Conservation (phyloP, 2,329 filamentous ascomycete species). For the Pestalotiopsis sp. region DNA sequence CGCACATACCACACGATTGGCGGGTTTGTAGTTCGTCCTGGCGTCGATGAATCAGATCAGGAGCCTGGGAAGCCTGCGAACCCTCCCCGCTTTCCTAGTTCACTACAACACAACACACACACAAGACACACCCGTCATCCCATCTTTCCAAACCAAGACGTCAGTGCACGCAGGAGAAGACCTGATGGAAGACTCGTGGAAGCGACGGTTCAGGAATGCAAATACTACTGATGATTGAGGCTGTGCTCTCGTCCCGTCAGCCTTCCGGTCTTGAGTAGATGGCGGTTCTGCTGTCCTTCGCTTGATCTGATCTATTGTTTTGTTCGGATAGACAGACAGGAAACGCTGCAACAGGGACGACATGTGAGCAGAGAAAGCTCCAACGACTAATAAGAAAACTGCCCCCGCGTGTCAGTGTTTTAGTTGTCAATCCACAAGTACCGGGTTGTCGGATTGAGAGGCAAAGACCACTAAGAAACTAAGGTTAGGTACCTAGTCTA, state of each 20-base stretch:
- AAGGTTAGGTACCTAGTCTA: not conserved
- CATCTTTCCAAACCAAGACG: not conserved
- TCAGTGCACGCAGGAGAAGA: constrained; percentile 6
- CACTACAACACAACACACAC: not conserved
- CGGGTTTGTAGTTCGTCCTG: not conserved
- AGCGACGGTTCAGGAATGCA: constrained; percentile 2
- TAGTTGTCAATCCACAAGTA: not conserved
- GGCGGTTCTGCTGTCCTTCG: not conserved
- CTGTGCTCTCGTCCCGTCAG: constrained; percentile 1
- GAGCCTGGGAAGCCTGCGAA: not conserved
- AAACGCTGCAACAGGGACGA: not conserved
- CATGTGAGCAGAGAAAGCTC: not conserved
- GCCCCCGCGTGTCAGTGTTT: not conserved
- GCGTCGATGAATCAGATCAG: not conserved
- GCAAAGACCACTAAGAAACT: not conserved
- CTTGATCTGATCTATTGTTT: not conserved
- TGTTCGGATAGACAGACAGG: not conserved
- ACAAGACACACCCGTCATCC: not conserved
- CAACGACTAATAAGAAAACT: not conserved
- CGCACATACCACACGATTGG: constrained; percentile 8
- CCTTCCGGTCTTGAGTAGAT: constrained; percentile 5
- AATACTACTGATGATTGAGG: constrained; percentile 1
- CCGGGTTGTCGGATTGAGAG: not conserved
- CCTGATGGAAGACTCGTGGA: not conserved
- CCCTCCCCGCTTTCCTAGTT: not conserved